These are phyloP conservation scores for Fusarium euwallaceae DNA, from an alignment of 2,329 filamentous ascomycete genomes.

Conservation along the genomic window DNA sequence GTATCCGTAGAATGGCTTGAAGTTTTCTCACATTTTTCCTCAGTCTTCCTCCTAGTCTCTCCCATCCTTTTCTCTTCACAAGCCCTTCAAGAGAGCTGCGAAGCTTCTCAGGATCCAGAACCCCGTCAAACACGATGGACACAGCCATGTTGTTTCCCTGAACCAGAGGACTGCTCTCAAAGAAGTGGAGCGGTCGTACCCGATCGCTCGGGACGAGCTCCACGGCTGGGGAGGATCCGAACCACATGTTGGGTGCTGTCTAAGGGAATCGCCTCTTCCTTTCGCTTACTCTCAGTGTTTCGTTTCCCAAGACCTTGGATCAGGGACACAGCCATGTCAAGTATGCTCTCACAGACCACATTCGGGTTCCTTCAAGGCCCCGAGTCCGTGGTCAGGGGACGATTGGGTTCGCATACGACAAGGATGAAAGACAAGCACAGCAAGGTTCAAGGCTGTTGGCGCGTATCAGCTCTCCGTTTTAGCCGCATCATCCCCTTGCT, in stretches of 20 bases:
- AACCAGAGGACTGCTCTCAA: conserved; percentile 26
- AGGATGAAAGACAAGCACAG: background rate
- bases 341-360: background rate
- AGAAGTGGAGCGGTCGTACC: conserved; percentile 26
- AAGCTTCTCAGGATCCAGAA: conserved; percentile 25
- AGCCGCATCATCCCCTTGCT: background rate
- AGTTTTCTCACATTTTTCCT: conserved; percentile 23
- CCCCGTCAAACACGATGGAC: conserved; percentile 28
- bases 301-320: background rate
- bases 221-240: conserved; percentile 21
- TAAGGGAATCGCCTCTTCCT: background rate
- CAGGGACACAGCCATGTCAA: background rate
- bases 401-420: background rate
- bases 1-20: too few species aligned
- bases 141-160: conserved; percentile 30
- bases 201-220: conserved; percentile 20
- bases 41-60: conserved; percentile 26
- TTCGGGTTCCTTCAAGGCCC: background rate
- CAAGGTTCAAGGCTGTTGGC: background rate
- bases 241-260: background rate
- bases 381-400: background rate
- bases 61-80: conserved; percentile 21
- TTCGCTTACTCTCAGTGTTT: background rate
- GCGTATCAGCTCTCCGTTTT: background rate
- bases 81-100: conserved; percentile 4